A percentile compares a stretch with the other conserved stretches of the same genome.
Conservation (phyloP, 495 filamentous ascomycete genomes). For the Hamigera avellanea region DNA sequence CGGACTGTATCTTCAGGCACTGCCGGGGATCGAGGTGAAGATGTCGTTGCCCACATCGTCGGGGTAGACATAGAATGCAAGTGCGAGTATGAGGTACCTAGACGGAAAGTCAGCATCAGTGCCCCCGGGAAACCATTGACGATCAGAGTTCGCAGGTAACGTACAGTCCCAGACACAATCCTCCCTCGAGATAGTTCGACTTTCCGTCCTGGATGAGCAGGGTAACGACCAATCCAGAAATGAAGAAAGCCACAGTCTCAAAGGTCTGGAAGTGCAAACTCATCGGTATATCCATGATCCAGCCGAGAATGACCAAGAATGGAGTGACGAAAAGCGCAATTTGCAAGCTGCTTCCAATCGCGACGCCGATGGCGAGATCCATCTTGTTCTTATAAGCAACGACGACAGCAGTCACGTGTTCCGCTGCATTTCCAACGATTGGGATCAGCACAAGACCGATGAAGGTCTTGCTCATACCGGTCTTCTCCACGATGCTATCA, state of each 20-base stretch:
- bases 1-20: background rate
- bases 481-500: slow-evolving; percentile 71
- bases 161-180: slow-evolving; percentile 72
- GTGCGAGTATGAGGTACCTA: slow-evolving; percentile 71
- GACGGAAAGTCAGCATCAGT: slow-evolving; percentile 1
- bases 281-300: slow-evolving; percentile 79
- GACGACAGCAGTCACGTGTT: slow-evolving; percentile 90
- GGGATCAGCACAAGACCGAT: slow-evolving; percentile 92
- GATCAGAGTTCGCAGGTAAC: slow-evolving; percentile 14
- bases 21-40: background rate
- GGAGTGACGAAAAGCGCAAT: slow-evolving; percentile 91
- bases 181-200: slow-evolving; percentile 89
- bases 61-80: slow-evolving; percentile 86
- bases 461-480: slow-evolving; percentile 88
- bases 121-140: background rate
- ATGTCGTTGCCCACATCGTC: slow-evolving; percentile 33
- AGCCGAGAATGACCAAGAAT: slow-evolving; percentile 81
- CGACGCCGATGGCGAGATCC: slow-evolving; percentile 91
- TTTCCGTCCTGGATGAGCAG: slow-evolving; percentile 91
- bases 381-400: slow-evolving; percentile 94
- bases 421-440: slow-evolving; percentile 94
- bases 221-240: slow-evolving; percentile 81
- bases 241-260: slow-evolving; percentile 88
- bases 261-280: slow-evolving; percentile 86
- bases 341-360: slow-evolving; percentile 87